Conservation (phyloP, 2,329 filamentous ascomycete genomes). For the Diplocarpon mali region DNA sequence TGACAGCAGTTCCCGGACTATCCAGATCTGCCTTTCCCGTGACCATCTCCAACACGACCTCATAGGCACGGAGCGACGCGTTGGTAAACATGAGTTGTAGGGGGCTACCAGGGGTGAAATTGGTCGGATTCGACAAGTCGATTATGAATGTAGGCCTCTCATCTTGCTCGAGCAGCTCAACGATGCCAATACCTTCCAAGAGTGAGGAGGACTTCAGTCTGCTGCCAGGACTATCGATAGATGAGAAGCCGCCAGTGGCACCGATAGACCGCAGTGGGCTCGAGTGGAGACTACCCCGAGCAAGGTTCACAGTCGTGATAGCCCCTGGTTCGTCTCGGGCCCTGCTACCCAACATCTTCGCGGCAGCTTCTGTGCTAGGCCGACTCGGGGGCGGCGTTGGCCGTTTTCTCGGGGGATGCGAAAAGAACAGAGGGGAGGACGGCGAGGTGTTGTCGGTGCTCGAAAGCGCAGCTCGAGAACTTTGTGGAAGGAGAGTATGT, state of each 20-base stretch:
- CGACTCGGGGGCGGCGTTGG: constrained; percentile 33
- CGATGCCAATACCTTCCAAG: constrained; percentile 53
- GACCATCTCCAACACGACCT: constrained; percentile 21
- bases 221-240: constrained; percentile 43
- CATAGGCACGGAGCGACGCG: constrained; percentile 44
- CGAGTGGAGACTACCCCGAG: constrained; percentile 40
- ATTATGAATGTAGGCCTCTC: constrained; percentile 67
- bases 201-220: constrained; percentile 36
- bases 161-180: constrained; percentile 68
- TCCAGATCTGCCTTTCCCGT: constrained; percentile 19
- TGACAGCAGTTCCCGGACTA: constrained; percentile 28
- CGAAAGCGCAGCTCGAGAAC: constrained; percentile 14
- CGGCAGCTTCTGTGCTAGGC: constrained; percentile 13
- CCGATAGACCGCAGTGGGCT: constrained; percentile 39
- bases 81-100: constrained; percentile 60
- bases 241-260: constrained; percentile 39
- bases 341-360: constrained; percentile 18
- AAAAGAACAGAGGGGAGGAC: constrained; percentile 42
- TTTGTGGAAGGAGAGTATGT: constrained; percentile 29
- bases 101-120: constrained; percentile 37
- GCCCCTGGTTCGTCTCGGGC: constrained; percentile 15
- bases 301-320: constrained; percentile 44
- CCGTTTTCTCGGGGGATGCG: constrained; percentile 31
- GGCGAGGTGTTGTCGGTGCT: constrained; percentile 20
- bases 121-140: constrained; percentile 50